These are phyloP conservation scores for Terana coerulea DNA, from an alignment of 768 basidiomycete species.

Conservation along the genomic window DNA sequence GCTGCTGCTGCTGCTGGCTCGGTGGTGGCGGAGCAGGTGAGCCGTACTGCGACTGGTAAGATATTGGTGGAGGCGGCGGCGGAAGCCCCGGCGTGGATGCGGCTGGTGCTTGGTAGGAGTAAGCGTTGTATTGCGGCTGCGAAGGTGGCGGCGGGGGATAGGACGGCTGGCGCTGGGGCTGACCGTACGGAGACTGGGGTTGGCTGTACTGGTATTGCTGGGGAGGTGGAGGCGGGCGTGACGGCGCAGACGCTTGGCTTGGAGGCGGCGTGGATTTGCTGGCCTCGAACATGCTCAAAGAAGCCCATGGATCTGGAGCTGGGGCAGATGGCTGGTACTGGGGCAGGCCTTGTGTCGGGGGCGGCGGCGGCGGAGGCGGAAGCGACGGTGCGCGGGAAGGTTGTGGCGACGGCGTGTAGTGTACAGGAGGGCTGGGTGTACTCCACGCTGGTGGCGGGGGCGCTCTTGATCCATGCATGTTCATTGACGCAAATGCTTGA, in stretches of 20 bases:
- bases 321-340: conserved; percentile 17
- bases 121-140: conserved; percentile 15
- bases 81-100: conserved; percentile 5
- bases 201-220: conserved; percentile 13
- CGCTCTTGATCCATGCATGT: conserved; percentile 32
- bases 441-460: conserved; percentile 27
- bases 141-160: conserved; percentile 19
- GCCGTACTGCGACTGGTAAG: conserved; percentile 17
- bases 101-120: conserved; percentile 12
- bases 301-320: conserved; percentile 21
- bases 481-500: conserved; percentile 57
- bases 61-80: conserved; percentile 17
- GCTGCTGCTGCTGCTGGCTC: conserved; percentile 4
- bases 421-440: neutral
- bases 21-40: neutral
- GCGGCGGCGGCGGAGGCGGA: conserved; percentile 17
- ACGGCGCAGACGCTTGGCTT: conserved; percentile 1
- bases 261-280: neutral
- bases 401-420: conserved; percentile 9
- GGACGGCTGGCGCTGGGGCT: conserved; percentile 19
- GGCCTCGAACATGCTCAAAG: conserved; percentile 20
- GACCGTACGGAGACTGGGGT: conserved; percentile 11
- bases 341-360: conserved; percentile 15
- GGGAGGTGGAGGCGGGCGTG: conserved; percentile 16
- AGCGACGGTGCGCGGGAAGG: conserved; percentile 15